These are phyloP conservation scores for Amanita exitialis DNA, from an alignment of 768 basidiomycete species.

Conservation along the genomic window DNA sequence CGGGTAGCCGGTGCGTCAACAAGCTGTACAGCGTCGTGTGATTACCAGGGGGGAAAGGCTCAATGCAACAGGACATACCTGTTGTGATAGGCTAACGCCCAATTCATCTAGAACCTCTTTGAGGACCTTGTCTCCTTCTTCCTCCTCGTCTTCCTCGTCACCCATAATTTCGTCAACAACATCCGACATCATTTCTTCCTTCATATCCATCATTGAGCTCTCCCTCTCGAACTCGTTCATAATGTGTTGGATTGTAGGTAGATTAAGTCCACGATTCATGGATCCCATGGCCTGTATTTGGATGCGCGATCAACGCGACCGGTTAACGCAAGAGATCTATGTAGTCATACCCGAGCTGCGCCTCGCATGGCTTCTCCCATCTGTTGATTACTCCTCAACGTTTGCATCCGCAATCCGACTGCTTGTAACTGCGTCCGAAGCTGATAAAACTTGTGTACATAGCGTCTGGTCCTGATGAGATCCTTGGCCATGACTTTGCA, in stretches of 20 bases:
- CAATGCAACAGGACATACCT: slow-evolving; percentile 22
- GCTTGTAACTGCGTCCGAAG: slow-evolving; percentile 99
- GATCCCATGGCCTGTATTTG: slow-evolving; percentile 85
- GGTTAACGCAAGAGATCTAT: slow-evolving; percentile 1
- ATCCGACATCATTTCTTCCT: slow-evolving; percentile 99
- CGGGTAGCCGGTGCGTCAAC: slow-evolving; percentile 68
- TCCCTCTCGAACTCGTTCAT: slow-evolving; percentile 99
- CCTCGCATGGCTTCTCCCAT: slow-evolving; percentile 99
- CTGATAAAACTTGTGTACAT: slow-evolving; percentile 96
- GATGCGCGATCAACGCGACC: slow-evolving; percentile 5
- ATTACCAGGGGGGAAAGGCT: slow-evolving; percentile 4
- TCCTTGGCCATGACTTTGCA: slow-evolving; percentile 99
- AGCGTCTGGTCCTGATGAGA: slow-evolving; percentile 89
- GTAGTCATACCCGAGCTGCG: slow-evolving; percentile 70
- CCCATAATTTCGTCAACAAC: slow-evolving; percentile 98
- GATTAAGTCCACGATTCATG: slow-evolving; percentile 94
- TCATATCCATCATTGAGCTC: slow-evolving; percentile 99
- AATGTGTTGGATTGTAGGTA: slow-evolving; percentile 90
- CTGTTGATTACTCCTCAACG: slow-evolving; percentile 92
- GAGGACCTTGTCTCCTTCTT: slow-evolving; percentile 92
- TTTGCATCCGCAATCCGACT: slow-evolving; percentile 90
- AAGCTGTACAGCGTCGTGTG: slow-evolving; percentile 37
- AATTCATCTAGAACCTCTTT: slow-evolving; percentile 97
- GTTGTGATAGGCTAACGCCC: slow-evolving; percentile 83
- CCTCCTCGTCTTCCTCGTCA: slow-evolving; percentile 94